These are phyloP conservation scores for Boletus coccyginus DNA, from an alignment of 768 basidiomycete species.

Conservation along the genomic window DNA sequence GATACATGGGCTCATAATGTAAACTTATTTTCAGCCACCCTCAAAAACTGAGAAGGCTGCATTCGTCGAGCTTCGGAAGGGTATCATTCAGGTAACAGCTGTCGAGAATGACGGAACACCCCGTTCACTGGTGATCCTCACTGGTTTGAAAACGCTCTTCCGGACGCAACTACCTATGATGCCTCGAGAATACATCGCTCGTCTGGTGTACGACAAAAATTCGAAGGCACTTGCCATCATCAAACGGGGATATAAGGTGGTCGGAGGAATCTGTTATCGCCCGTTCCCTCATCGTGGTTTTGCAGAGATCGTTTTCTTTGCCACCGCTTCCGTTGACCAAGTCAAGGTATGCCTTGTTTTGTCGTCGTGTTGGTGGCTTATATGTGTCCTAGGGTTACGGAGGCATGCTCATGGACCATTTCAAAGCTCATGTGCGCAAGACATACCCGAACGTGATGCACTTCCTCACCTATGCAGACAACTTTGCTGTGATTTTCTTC, in stretches of 20 bases:
- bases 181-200: conserved; percentile 97
- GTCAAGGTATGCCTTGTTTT: conserved; percentile 68
- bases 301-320: conserved; percentile 98
- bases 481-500: conserved; percentile 98
- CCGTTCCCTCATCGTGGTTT: conserved; percentile 95
- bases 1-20: neutral
- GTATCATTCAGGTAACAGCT: conserved; percentile 78
- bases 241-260: conserved; percentile 92
- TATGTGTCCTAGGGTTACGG: conserved; percentile 79
- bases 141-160: conserved; percentile 95
- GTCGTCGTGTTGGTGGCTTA: neutral
- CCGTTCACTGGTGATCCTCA: conserved; percentile 79
- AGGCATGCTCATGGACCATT: conserved; percentile 97
- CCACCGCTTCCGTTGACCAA: conserved; percentile 94
- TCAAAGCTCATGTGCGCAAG: conserved; percentile 87
- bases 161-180: conserved; percentile 98
- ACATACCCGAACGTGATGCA: conserved; percentile 87
- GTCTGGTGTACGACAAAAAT: conserved; percentile 89
- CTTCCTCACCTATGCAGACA: conserved; percentile 98
- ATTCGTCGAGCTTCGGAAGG: conserved; percentile 72
- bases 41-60: conserved; percentile 74
- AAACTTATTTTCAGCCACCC: conserved; percentile 41
- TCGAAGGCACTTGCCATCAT: conserved; percentile 94
- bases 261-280: conserved; percentile 95
- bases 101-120: conserved; percentile 81